Evolutionary conservation across 768 basidiomycete species (phyloP), one percentile per base, ranked within the genome.

Genomic region (Holtermanniella nyarrowii): DNA sequence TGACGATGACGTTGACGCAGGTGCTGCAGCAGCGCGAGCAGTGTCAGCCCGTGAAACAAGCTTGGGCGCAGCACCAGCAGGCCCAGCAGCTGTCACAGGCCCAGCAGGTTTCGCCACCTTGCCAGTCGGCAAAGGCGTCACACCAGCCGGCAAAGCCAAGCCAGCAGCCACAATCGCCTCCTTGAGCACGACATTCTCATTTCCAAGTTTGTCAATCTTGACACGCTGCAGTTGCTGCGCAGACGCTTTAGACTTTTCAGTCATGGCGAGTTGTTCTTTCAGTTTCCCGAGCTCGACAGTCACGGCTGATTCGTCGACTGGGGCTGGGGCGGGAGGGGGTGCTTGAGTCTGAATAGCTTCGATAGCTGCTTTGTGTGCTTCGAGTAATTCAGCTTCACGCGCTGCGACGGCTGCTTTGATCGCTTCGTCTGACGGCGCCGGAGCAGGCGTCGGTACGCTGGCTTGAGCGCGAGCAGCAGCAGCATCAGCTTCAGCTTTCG

Each of bases 331-430:
- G 5, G 54, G 27, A 7, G 55, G 49, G n/a, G 22, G 22, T 5
- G 21, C 43, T 18, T 18, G 46, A 37, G 54, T 27, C 24, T 27
- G 20, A 18, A 53, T 53, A 22, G 55, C 56, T 42, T 56, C 55
- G 16, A 64, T 50, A 18, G 59, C 63, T 4, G 46, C 50, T 12
- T 41, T 37, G 27, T 61, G 61, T 42, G 56, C 52, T 11, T 48
- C 53, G 12, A 47, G 21, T 12, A 65, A 52, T 48, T 68, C 66
- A 0, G 61, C 56, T 42, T 68, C 59, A 42, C 60, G 49, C 18
- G 61, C 58, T 11, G 56, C 49, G 11, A 67, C 61, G 11, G 65
- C 65, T 26, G 53, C 40, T 44, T 60, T 57, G 56, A 68, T 57
- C 25, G 63, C 63, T 50, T 59, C 57, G 40, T 68, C 63, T 7